These are phyloP conservation scores for Sporisorium reilianum DNA, from an alignment of 1,284 basidiomycete genomes.

Conservation along the genomic window DNA sequence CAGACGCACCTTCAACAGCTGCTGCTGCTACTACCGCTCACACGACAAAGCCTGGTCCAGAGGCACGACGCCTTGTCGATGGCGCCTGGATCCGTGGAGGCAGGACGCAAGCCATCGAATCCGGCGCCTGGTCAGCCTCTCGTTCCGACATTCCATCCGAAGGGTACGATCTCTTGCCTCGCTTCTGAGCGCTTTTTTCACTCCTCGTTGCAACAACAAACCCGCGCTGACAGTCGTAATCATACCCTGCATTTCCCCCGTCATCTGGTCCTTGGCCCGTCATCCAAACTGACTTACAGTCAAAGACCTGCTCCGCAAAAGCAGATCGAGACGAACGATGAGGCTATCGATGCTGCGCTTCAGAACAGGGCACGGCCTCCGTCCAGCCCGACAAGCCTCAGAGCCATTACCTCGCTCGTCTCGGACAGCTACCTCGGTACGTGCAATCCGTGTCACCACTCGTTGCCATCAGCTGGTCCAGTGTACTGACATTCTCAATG, in stretches of 20 bases:
- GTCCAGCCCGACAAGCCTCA: conserved; percentile 30
- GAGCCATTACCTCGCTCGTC: conserved; percentile 35
- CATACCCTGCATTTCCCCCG: neutral
- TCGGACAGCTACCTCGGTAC: conserved; percentile 55
- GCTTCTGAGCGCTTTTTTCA: conserved; percentile 5
- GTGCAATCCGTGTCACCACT: conserved; percentile 5
- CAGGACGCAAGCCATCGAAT: conserved; percentile 40
- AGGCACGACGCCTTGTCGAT: conserved; percentile 23
- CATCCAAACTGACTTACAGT: conserved; percentile 3
- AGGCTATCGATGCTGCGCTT: conserved; percentile 5
- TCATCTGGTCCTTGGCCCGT: neutral
- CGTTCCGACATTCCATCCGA: conserved; percentile 20
- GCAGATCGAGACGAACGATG: conserved; percentile 3
- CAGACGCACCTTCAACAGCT: neutral
- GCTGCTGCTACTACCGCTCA: neutral
- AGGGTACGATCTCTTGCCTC: conserved; percentile 47
- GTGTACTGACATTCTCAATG: conserved; percentile 5
- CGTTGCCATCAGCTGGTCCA: neutral
- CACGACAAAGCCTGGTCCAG: conserved; percentile 6
- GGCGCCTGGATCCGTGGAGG: conserved; percentile 58
- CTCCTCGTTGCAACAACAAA: neutral
- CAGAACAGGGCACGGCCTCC: neutral
- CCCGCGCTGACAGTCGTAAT: conserved; percentile 2
- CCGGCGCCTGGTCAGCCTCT: conserved; percentile 58
- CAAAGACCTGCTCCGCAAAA: neutral